Conservation (phyloP, 805 yeast genomes). For the Lipomyces starkeyi region DNA sequence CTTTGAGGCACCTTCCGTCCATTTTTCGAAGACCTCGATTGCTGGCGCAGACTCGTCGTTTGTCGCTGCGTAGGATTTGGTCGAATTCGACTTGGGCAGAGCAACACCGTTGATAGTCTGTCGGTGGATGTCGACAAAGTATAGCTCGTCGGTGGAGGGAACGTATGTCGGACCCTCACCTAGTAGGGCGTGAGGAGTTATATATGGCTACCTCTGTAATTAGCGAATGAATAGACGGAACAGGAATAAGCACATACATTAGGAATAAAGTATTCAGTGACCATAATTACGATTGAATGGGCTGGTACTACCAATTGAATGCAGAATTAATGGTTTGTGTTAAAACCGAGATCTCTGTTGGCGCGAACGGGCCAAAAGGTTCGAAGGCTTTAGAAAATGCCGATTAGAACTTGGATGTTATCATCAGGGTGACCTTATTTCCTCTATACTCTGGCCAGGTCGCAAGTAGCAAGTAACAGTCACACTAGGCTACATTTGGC, state of each 20-base stretch:
- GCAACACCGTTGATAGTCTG: constrained; percentile 21
- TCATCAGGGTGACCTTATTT: too few relatives aligned
- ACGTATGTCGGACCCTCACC: constrained; percentile 48
- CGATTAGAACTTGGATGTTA: too few relatives aligned
- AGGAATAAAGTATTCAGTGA: constrained; percentile 24
- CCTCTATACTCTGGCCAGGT: too few relatives aligned
- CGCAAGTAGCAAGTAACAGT: too few relatives aligned
- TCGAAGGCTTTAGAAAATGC: too few relatives aligned
- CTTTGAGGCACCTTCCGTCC: constrained; percentile 31
- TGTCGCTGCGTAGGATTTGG: constrained; percentile 16
- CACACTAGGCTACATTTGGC: too few relatives aligned
- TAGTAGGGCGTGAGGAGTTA: constrained; percentile 39
- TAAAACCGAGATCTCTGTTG: too few relatives aligned
- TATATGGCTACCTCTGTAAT: constrained; percentile 29
- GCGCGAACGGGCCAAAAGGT: too few relatives aligned
- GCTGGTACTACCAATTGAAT: not conserved
- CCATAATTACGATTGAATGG: not conserved
- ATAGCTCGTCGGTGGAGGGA: constrained; percentile 40
- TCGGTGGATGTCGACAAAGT: constrained; percentile 45
- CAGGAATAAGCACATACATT: not conserved
- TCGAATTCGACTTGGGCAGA: constrained; percentile 14
- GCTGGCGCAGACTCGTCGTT: constrained; percentile 29
- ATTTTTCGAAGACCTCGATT: constrained; percentile 37
- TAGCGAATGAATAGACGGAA: not conserved
- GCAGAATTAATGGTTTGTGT: not conserved